Percentiles rank a stretch among this genome's conserved stretches.
Evolutionary conservation across 768 basidiomycete genomes (phyloP).

Genomic region (Dioszegia crocea): DNA sequence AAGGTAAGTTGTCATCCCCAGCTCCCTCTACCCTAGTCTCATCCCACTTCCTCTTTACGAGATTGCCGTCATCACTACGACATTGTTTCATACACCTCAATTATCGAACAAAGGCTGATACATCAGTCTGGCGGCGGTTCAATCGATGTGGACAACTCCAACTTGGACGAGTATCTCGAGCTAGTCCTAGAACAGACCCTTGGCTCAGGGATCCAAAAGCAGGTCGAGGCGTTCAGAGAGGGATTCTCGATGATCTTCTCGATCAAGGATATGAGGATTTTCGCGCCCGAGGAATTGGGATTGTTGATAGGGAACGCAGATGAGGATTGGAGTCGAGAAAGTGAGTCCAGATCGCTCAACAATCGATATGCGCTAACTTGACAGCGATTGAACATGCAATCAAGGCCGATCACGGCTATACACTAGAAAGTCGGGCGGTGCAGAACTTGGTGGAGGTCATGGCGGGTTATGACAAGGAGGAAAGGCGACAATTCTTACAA

Average conservation of each 20-base stretch:
- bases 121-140: conserved; percentile 71
- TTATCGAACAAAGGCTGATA: conserved; percentile 6
- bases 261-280: conserved; percentile 79
- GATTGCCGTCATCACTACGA: no score
- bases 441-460: conserved; percentile 81
- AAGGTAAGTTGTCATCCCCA: conserved; percentile 56
- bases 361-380: background rate
- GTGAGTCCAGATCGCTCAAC: no score
- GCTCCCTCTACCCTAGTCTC: no score
- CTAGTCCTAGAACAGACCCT: conserved; percentile 83
- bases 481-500: conserved; percentile 83
- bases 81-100: no score
- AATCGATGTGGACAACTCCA: conserved; percentile 74
- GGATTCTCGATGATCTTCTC: conserved; percentile 75
- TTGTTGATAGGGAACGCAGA: conserved; percentile 93
- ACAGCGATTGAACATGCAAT: conserved; percentile 79
- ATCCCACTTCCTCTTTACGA: background rate
- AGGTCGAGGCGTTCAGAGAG: conserved; percentile 86
- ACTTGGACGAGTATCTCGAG: conserved; percentile 83
- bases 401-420: conserved; percentile 98
- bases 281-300: conserved; percentile 89
- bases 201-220: conserved; percentile 68
- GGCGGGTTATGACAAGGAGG: conserved; percentile 67
- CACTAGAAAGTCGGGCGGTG: conserved; percentile 87
- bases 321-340: conserved; percentile 94